A percentile compares a stretch with the other conserved stretches of the same genome.
Evolutionary conservation across 192 early-diverging fungal genomes (phyloP).

Genomic region (Linnemannia hyalina): DNA sequence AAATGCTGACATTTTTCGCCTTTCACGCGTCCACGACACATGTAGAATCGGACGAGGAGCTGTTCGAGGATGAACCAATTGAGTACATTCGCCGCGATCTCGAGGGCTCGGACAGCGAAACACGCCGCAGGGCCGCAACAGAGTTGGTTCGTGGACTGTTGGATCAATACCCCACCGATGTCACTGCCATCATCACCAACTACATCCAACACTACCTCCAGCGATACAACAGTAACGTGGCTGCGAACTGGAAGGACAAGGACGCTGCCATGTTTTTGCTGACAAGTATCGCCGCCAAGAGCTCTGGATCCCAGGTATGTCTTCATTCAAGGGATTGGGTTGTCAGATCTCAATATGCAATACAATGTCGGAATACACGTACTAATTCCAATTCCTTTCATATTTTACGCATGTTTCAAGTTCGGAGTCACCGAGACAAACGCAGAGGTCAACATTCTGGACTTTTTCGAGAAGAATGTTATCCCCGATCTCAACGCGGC

Average conservation of each 20-base stretch:
- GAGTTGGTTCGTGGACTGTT: constrained; percentile 94
- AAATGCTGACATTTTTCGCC: background rate
- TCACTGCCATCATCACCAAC: constrained; percentile 84
- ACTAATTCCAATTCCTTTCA: no score
- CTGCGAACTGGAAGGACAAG: constrained; percentile 91
- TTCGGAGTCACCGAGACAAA: constrained; percentile 91
- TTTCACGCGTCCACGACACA: background rate
- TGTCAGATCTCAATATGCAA: background rate
- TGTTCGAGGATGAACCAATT: constrained; percentile 97
- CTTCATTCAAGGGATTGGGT: background rate
- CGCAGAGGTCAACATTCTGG: constrained; percentile 82
- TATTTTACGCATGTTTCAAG: constrained; percentile 21
- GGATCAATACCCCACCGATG: constrained; percentile 87
- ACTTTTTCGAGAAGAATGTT: constrained; percentile 87
- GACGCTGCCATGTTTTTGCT: constrained; percentile 95
- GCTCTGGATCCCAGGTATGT: constrained; percentile 76
- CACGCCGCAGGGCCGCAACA: constrained; percentile 91
- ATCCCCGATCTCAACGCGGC: constrained; percentile 84
- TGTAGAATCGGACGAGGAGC: constrained; percentile 85
- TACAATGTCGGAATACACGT: no score
- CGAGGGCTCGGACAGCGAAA: constrained; percentile 92
- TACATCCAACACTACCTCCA: constrained; percentile 81
- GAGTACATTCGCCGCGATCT: constrained; percentile 94
- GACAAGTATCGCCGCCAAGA: constrained; percentile 88
- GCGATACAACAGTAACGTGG: constrained; percentile 79